Evolutionary conservation across 2,329 filamentous ascomycete species (phyloP).

Genomic region (Pezicula neosporulosa): DNA sequence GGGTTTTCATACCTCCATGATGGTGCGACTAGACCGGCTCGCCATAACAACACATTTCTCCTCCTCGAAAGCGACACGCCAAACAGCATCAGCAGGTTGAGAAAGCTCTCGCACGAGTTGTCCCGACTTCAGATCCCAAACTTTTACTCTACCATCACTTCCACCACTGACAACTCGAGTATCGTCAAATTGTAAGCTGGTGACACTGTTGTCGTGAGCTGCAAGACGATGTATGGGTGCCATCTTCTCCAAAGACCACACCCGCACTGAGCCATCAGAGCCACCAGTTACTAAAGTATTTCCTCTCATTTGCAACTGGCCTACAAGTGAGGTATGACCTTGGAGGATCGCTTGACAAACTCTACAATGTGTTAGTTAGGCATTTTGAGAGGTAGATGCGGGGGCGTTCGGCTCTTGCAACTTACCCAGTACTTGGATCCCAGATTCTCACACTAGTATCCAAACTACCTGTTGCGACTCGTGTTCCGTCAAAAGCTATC

Average conservation of each 20-base stretch:
- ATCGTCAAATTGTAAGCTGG: constrained; percentile 95
- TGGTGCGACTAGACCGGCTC: constrained; percentile 76
- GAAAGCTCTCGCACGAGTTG: constrained; percentile 88
- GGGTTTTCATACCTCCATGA: constrained; percentile 83
- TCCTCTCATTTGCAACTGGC: constrained; percentile 91
- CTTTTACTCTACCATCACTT: constrained; percentile 95
- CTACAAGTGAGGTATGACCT: constrained; percentile 94
- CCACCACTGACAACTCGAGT: constrained; percentile 93
- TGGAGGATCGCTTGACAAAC: constrained; percentile 80
- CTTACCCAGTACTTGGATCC: constrained; percentile 85
- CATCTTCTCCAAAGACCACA: constrained; percentile 92
- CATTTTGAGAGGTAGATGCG: constrained; percentile 49
- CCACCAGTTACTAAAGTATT: constrained; percentile 95
- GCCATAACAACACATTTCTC: constrained; percentile 98
- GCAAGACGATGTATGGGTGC: constrained; percentile 90
- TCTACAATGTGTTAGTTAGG: constrained; percentile 18
- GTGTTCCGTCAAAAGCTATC: constrained; percentile 91
- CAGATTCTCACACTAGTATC: constrained; percentile 97
- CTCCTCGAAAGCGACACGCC: constrained; percentile 96
- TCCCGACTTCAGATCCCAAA: constrained; percentile 94
- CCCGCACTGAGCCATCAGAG: constrained; percentile 90
- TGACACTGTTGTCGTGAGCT: constrained; percentile 97
- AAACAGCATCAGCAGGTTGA: constrained; percentile 88
- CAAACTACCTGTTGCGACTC: constrained; percentile 91
- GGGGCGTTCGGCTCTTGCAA: constrained; percentile 12